Evolutionary conservation across 257 asterid genomes (phyloP), one percentile per base, ranked within the genome.

Genomic region (Parsonsia alboflavescens): DNA sequence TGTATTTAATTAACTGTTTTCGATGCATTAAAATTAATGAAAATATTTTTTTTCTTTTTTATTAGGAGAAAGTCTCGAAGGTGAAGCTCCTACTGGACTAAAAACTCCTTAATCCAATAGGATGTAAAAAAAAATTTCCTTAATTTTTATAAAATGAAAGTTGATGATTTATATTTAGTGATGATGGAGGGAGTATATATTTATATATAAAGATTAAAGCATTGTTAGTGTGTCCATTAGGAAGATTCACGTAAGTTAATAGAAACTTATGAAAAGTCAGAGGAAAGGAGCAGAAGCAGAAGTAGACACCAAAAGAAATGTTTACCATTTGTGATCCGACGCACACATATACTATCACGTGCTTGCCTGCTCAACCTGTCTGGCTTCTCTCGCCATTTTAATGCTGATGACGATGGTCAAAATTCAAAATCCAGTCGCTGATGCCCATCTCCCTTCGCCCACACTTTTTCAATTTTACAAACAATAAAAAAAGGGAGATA

Each of bases 321-420:
- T 63, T 63, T 46, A 6, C 69, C 33, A 63, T 16, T 16, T 21
- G 24, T 63, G 24, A 30, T 62, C 68, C 68, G 68, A 3, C 39
- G 39, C 39, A 33, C 4, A 63, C 3, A 33, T 33, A 33, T 33
- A 63, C 17, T 63, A 52, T 52, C 74, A 70, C 74, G 74, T 70
- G 74, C 33, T 30, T 50, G 64, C 57, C 49, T 63, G 48, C 73
- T 49, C 73, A 49, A 61, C 45, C 16, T 15, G 13, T 36, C 16
- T 70, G 64, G 74, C 64, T 33, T 19, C 72, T n/a, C 33, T 52
- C 61, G 19, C 42, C n/a, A 19, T 70, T 70, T 50, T 19, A 52
- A 50, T 15, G 19, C 8, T 9, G 64, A 52, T 36, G 33, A 28
- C 1, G 8, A 53, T 52, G 62, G 73, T 70, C 73, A 70, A 17